phyloP scores from a whole-genome alignment of 352 stramenopile genomes.

The Blastocystis sp. region DNA sequence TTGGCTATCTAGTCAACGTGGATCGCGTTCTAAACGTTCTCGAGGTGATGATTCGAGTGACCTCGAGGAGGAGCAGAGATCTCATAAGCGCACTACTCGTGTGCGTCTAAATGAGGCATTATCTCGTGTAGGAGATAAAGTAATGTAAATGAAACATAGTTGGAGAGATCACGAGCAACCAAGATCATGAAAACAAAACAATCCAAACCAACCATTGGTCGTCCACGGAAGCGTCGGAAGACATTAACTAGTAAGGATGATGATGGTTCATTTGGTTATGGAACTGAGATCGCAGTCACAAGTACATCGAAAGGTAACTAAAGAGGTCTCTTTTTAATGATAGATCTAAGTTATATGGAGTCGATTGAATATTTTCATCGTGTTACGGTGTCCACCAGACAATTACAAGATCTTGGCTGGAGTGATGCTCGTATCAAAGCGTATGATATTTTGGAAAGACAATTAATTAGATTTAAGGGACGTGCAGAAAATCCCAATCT shows the following conservation, averaged over 20 bases:
- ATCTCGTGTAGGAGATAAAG: neutral
- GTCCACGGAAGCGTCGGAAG: no score
- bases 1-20: neutral
- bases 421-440: slow-evolving; percentile 64
- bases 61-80: neutral
- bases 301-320: neutral
- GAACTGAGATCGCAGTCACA: neutral
- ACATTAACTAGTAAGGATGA: neutral
- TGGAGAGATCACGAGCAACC: no score
- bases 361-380: slow-evolving; percentile 1
- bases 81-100: neutral
- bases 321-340: neutral
- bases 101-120: slow-evolving; percentile 25
- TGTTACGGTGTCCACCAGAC: slow-evolving; percentile 8
- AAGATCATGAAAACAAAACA: no score
- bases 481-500: slow-evolving; percentile 68
- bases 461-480: slow-evolving; percentile 55
- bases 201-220: no score
- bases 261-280: neutral
- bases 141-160: neutral
- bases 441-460: neutral
- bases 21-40: neutral
- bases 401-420: slow-evolving; percentile 38
- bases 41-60: neutral
- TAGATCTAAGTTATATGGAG: neutral